These are phyloP conservation scores for Penicillium sp. DNA, from an alignment of 2,329 filamentous ascomycete genomes.

Conservation along the genomic window DNA sequence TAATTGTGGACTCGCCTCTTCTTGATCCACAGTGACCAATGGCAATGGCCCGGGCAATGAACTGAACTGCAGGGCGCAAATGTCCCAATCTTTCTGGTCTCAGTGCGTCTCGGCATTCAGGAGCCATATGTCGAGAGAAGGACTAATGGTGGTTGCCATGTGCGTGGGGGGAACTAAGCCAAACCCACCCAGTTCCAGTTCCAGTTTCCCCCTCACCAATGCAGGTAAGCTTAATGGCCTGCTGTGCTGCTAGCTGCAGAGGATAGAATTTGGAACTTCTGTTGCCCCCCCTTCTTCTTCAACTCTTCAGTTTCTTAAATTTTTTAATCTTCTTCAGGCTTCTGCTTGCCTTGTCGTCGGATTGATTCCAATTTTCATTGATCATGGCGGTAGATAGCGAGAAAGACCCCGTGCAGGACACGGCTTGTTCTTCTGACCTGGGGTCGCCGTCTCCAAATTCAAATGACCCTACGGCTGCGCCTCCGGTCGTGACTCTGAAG, in stretches of 20 bases:
- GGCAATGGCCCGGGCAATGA: neutral
- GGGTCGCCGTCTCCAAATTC: conserved; percentile 5
- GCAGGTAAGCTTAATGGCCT: conserved; percentile 1
- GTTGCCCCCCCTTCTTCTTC: neutral
- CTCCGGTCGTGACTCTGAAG: conserved; percentile 27
- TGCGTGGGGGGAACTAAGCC: neutral
- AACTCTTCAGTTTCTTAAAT: neutral
- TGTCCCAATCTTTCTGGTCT: neutral
- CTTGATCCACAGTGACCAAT: neutral
- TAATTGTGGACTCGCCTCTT: neutral
- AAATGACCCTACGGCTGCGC: conserved; percentile 11
- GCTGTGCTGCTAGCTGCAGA: neutral
- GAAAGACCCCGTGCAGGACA: conserved; percentile 4
- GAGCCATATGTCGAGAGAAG: neutral
- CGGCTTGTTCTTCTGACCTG: conserved; percentile 5
- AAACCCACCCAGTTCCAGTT: neutral
- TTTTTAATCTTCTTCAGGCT: no score
- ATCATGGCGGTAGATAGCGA: conserved; percentile 14
- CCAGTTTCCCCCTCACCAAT: neutral
- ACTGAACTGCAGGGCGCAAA: neutral
- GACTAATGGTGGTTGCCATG: no score
- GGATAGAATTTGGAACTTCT: neutral
- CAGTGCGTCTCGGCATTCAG: neutral
- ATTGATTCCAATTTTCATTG: neutral
- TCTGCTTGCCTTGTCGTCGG: neutral